A percentile compares a stretch with the other conserved stretches of the same genome.
These are phyloP conservation scores for Erythrobasidium yunnanense DNA, from an alignment of 768 basidiomycete species.

Conservation along the genomic window DNA sequence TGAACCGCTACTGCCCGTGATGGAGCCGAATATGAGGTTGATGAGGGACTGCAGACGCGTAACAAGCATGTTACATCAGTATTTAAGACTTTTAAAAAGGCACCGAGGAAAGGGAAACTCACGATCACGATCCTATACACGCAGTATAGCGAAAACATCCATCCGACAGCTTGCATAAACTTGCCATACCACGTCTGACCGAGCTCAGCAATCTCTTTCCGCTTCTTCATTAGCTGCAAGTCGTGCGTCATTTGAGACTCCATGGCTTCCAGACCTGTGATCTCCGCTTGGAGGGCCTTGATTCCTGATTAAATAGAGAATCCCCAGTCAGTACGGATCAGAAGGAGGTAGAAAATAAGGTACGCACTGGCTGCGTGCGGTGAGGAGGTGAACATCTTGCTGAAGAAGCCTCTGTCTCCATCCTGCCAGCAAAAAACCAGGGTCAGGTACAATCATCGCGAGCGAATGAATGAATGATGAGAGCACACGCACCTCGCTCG, in stretches of 20 bases:
- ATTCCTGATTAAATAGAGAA: constrained; percentile 20
- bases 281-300: constrained; percentile 34
- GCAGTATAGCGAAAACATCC: constrained; percentile 37
- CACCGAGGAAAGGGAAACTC: background rate
- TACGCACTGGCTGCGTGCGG: constrained; percentile 28
- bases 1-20: background rate
- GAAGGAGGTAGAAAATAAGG: constrained; percentile 20
- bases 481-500: background rate
- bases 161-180: constrained; percentile 31
- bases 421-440: background rate
- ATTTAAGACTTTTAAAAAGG: background rate
- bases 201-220: constrained; percentile 35
- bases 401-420: constrained; percentile 25
- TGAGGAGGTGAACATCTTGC: constrained; percentile 27
- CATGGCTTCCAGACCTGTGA: constrained; percentile 31
- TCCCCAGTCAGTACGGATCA: constrained; percentile 2
- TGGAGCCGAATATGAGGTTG: constrained; percentile 36
- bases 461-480: background rate
- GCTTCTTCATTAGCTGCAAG: constrained; percentile 29
- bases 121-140: constrained; percentile 35
- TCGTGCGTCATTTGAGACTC: constrained; percentile 36
- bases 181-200: constrained; percentile 33
- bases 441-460: background rate
- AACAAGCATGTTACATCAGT: background rate
- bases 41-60: constrained; percentile 29